Evolutionary conservation across 2,329 filamentous ascomycete species (phyloP), one percentile per base, ranked within the genome.

Genomic region (Clonostachys solani): DNA sequence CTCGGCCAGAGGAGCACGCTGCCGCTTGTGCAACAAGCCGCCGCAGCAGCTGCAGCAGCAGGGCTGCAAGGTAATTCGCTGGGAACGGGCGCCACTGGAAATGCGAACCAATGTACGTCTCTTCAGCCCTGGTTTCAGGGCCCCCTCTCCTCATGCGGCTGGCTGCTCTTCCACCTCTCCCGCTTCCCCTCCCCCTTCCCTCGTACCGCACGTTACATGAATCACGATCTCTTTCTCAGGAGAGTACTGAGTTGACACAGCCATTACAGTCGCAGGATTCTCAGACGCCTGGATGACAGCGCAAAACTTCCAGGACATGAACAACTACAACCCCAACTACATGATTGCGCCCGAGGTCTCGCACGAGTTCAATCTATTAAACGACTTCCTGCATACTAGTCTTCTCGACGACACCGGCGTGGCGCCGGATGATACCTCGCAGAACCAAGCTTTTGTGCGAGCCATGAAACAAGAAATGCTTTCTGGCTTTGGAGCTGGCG

Each of bases 341-440:
- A 92, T 96, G 86, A 95, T 96, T 71, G 72, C 76, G 44, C 89
- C 91, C 52, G 94, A 99, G 69, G 89, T 96, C 57, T 92, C 88
- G 51, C 94, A 94, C 70, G 94, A 99, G 73, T 96, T 96, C 67
- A 96, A 96, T 63, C 74, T 97, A 45, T 82, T 99, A 61, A 95
- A 95, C 73, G 92, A 99, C 67, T 97, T 97, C 63, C 79, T 99
- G 51, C 94, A 92, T 66, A 95, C 85, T 56, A 95, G 89, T 62
- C 73, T 96, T 47, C 79, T 96, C 54, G 92, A 97, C 69, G 92
- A 95, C 29, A 82, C 81, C 51, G 83, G 83, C 45, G 77, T 86
- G 49, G 82, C 86, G 47, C 79, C 84, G 35, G 83, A 89, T 51
- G 87, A 90, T 53, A 53, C 56, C 35, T 59, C 80, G 47, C 76